Evolutionary conservation across 2,329 filamentous ascomycete genomes (phyloP).

Genomic region (Fusarium papillatum): DNA sequence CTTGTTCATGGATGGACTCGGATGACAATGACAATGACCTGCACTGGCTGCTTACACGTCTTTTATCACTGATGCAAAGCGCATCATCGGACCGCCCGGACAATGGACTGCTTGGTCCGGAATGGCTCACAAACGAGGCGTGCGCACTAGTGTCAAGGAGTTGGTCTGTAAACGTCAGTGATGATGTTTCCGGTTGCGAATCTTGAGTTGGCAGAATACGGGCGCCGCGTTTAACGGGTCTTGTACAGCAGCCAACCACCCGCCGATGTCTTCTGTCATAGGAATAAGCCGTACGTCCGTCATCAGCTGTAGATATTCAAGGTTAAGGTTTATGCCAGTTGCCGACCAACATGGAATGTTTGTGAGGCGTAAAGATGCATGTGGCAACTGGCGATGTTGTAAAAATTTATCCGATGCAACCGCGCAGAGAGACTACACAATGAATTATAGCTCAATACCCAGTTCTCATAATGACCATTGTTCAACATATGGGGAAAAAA

Average conservation of each 20-base stretch:
- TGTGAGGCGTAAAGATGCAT: conserved; percentile 3
- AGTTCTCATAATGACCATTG: background rate
- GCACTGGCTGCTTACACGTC: background rate
- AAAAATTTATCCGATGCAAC: background rate
- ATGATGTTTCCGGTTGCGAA: conserved; percentile 33
- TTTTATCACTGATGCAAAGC: background rate
- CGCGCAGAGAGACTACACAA: background rate
- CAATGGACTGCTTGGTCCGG: background rate
- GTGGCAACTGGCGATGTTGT: conserved; percentile 2
- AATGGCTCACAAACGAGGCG: conserved; percentile 20
- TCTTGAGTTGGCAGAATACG: conserved; percentile 1
- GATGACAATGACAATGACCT: background rate
- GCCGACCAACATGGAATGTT: conserved; percentile 10
- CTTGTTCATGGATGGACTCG: background rate
- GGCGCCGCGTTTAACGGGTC: conserved; percentile 20
- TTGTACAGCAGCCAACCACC: background rate
- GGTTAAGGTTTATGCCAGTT: conserved; percentile 36
- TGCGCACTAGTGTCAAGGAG: conserved; percentile 8
- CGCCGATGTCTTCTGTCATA: background rate
- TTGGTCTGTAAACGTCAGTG: conserved; percentile 27
- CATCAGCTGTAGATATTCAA: conserved; percentile 18
- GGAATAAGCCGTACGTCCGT: conserved; percentile 5
- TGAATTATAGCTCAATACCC: background rate
- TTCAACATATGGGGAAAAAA: conserved; percentile 2
- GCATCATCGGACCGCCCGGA: background rate